Conservation (phyloP, 1,139 yeast genomes). For the Geotrichum klebahnii region DNA sequence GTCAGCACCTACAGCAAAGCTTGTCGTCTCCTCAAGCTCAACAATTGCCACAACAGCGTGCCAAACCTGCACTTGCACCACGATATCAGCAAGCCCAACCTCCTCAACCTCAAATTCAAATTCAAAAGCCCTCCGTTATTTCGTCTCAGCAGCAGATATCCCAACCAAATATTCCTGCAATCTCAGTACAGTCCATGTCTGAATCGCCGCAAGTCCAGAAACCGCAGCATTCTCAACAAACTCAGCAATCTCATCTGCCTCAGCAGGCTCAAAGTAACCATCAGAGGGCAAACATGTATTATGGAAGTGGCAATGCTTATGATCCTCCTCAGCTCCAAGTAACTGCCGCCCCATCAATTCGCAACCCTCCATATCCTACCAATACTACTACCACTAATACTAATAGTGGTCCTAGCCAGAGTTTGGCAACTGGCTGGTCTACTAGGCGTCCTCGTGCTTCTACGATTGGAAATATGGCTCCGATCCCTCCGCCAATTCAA, state of each 20-base stretch:
- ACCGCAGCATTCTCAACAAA: constrained; percentile 10
- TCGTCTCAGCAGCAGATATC: constrained; percentile 9
- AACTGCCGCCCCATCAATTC: constrained; percentile 1
- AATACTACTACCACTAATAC: too few species aligned
- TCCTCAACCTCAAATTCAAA: constrained; percentile 17
- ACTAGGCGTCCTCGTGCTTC: constrained; percentile 40
- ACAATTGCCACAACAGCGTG: constrained; percentile 15
- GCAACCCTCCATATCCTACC: constrained; percentile 11
- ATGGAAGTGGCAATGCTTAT: background rate
- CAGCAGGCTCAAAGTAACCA: constrained; percentile 12
- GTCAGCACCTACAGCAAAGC: constrained; percentile 6
- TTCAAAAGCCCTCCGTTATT: constrained; percentile 6
- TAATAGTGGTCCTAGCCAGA: too few species aligned
- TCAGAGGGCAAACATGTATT: background rate
- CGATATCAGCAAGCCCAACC: constrained; percentile 8
- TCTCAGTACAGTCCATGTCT: too few species aligned
- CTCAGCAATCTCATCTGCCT: constrained; percentile 13
- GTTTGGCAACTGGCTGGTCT: constrained; percentile 19
- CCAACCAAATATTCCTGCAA: too few species aligned
- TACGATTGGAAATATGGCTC: constrained; percentile 43
- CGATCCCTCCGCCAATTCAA: constrained; percentile 43
- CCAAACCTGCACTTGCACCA: background rate
- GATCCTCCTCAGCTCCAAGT: constrained; percentile 3
- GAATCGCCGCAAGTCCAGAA: too few species aligned
- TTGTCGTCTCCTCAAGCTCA: constrained; percentile 5